These are phyloP conservation scores for Cytospora schulzeri DNA, from an alignment of 2,329 filamentous ascomycete genomes.

Conservation along the genomic window DNA sequence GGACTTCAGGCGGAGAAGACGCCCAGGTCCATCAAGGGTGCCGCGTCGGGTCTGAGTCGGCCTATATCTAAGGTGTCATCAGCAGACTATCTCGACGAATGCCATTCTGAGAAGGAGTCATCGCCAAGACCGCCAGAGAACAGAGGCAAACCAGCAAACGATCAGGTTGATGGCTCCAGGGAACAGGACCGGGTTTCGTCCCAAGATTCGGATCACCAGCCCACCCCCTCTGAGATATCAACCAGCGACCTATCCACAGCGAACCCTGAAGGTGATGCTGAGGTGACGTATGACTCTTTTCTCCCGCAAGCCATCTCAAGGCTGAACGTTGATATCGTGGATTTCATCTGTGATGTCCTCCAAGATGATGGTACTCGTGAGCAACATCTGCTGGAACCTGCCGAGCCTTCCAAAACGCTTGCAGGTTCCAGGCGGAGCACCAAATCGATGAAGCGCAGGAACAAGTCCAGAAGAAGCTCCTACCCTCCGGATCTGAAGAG, in stretches of 20 bases:
- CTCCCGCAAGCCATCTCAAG: slow-evolving; percentile 60
- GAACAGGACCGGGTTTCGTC: not conserved
- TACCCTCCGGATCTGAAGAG: slow-evolving; percentile 41
- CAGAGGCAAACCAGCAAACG: slow-evolving; percentile 29
- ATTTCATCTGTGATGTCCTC: slow-evolving; percentile 63
- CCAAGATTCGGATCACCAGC: slow-evolving; percentile 26
- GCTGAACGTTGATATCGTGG: slow-evolving; percentile 57
- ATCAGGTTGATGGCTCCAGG: not conserved
- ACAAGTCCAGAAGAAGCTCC: slow-evolving; percentile 29
- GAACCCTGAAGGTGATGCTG: slow-evolving; percentile 29
- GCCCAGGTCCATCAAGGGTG: slow-evolving; percentile 31
- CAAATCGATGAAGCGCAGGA: slow-evolving; percentile 38
- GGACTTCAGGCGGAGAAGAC: slow-evolving; percentile 32
- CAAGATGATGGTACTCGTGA: slow-evolving; percentile 59
- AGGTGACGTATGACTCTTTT: slow-evolving; percentile 38
- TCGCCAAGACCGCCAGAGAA: slow-evolving; percentile 12
- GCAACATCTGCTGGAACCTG: slow-evolving; percentile 48
- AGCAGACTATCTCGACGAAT: slow-evolving; percentile 37
- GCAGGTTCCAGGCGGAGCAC: slow-evolving; percentile 35
- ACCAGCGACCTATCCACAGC: slow-evolving; percentile 23
- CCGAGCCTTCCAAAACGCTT: slow-evolving; percentile 37
- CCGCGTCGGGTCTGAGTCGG: slow-evolving; percentile 32
- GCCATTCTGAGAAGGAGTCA: slow-evolving; percentile 14
- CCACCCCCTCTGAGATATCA: slow-evolving; percentile 28
- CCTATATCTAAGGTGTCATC: slow-evolving; percentile 40